Evolutionary conservation across 345 rosid genomes (phyloP).

Genomic region (Reutealis trisperma): DNA sequence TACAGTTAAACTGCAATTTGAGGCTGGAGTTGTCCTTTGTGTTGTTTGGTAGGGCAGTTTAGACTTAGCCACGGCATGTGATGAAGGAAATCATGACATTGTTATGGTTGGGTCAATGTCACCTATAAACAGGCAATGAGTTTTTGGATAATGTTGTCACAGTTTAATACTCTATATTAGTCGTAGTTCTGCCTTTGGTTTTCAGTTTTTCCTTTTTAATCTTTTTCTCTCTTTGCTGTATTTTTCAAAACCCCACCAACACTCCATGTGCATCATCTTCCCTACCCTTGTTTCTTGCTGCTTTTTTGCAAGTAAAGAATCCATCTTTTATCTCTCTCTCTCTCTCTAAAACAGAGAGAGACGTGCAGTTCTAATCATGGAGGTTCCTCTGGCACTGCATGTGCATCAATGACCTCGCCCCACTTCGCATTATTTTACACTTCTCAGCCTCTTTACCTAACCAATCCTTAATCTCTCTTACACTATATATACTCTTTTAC

Average conservation of each 20-base stretch:
- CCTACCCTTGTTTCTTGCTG: slow-evolving; percentile 35
- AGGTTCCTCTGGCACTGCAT: slow-evolving; percentile 54
- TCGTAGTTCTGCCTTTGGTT: slow-evolving; percentile 7
- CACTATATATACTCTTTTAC: background rate
- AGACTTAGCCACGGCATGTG: slow-evolving; percentile 32
- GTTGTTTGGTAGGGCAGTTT: slow-evolving; percentile 5
- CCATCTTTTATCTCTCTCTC: slow-evolving; percentile 26
- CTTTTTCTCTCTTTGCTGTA: background rate
- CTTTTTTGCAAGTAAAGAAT: slow-evolving; percentile 37
- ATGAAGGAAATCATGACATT: slow-evolving; percentile 20
- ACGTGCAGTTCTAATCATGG: slow-evolving; percentile 52
- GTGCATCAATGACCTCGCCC: slow-evolving; percentile 50
- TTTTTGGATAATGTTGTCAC: slow-evolving; percentile 17
- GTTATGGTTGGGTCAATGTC: slow-evolving; percentile 29
- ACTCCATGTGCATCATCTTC: slow-evolving; percentile 62
- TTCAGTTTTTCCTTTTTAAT: background rate
- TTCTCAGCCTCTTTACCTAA: background rate
- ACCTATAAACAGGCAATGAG: slow-evolving; percentile 30
- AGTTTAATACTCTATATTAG: background rate
- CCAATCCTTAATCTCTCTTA: slow-evolving; percentile 4
- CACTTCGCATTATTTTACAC: slow-evolving; percentile 50
- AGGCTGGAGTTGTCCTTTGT: background rate
- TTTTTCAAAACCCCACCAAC: slow-evolving; percentile 32
- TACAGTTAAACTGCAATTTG: background rate
- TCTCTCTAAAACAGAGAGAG: slow-evolving; percentile 17